Evolutionary conservation across 164 flowering plant species (phyloP), one percentile per base, ranked within the genome.

Genomic region (Malania oleifera): DNA sequence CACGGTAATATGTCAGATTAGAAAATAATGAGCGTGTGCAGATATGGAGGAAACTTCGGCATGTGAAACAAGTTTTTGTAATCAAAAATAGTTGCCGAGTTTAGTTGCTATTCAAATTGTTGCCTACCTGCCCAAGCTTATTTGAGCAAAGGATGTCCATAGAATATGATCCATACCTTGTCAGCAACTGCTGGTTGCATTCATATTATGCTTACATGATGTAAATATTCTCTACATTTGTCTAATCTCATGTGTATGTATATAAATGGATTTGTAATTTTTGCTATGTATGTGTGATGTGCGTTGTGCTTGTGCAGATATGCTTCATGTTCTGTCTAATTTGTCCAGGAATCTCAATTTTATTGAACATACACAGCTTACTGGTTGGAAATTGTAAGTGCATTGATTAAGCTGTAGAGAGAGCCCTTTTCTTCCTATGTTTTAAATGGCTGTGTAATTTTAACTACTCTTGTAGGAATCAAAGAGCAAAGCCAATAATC

Each of bases 341-440:
- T 51, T 88, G 70, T 80, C 96, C 37, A 80, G 93, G 65, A 77
- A 73, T 72, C 74, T 88, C 71, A 95, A 95, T 74, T 95, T 91
- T 68, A 82, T 95, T 63, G 99, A 95, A 62, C 88, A 91, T 52
- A 70, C 76, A 27, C 74, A 61, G 63, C 71, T 83, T 37, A 41
- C 56, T 60, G 99, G 99, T 23, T 91, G 99, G 97, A 95, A 95
- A 75, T 64, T 84, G 99, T 95, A 82, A 77, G 99, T 75, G 34
- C 0, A 18, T 5, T 52, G 0, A 53, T 24, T 10, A 57, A 2
- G 8, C 39, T 58, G 23, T 31, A 22, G 22, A 11, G 38, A 20
- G 35, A 27, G 24, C 53, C 13, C 40, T n/a, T 54, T 19, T 18
- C 23, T 31, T 52, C 15, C 29, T 8, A 28, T 15, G 8, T 52